Percentiles rank a stretch among this genome's conserved stretches.
phyloP scores from a whole-genome alignment of 129 eudicot genomes.

The Lactuca saligna region DNA sequence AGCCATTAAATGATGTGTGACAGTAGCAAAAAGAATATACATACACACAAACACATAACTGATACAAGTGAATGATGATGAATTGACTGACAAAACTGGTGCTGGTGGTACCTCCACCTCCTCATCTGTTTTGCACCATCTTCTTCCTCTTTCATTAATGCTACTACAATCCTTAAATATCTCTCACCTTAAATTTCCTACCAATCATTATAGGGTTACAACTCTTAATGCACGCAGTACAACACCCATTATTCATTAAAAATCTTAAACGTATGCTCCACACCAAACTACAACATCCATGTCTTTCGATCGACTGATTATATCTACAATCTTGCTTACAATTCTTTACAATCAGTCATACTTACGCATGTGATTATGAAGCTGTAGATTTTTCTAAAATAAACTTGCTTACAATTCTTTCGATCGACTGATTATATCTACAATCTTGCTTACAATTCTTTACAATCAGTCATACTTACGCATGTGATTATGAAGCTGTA shows the following conservation, averaged over 20 bases:
- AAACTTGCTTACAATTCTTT: neutral
- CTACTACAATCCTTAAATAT: conserved; percentile 5
- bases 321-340: too few species aligned
- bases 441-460: too few species aligned
- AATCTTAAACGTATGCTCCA: conserved; percentile 10
- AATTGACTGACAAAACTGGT: conserved; percentile 30
- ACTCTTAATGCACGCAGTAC: conserved; percentile 16
- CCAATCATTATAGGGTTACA: conserved; percentile 33
- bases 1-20: conserved; percentile 15
- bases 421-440: neutral
- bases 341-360: too few species aligned
- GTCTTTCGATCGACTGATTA: neutral
- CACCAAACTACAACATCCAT: neutral
- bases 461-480: too few species aligned
- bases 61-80: conserved; percentile 22
- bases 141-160: conserved; percentile 22
- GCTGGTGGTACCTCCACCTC: conserved; percentile 21
- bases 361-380: too few species aligned
- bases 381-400: neutral
- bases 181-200: neutral
- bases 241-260: neutral
- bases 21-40: conserved; percentile 29
- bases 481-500: neutral
- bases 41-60: neutral
- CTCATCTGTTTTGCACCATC: conserved; percentile 25